Base-by-base conservation (phyloP, 2,329 filamentous ascomycete species). In the Cucurbitaria berberidis region DNA sequence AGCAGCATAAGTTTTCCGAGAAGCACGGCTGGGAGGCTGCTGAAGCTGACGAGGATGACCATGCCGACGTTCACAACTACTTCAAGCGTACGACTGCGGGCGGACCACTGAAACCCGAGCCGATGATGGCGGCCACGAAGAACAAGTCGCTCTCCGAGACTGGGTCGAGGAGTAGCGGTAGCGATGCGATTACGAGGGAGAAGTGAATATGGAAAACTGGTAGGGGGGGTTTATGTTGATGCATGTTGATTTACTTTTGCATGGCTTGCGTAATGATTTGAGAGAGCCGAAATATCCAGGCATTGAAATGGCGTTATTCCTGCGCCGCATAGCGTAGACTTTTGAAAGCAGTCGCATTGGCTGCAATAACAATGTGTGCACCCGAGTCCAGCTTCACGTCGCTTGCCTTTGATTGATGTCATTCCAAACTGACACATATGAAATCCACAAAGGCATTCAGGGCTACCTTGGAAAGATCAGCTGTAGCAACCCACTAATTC, bases 1-100 rank as follows among this genome's bases (percentile, higher is more conserved):
- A 86, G 77, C 76, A 79, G 21, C 74, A 77, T 53, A 82, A 81
- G 64, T 69, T 76, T 45, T 68, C 63, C 0, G 65, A 68, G 55
- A 68, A 68, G 57, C 59, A 64, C 34, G 65, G 65, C 36, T 66
- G 63, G 63, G 65, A 68, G 24, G 53, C 52, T 24, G 57, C 43
- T 22, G 66, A 70, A 18, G 60, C 63, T n/a, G 67, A 72, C n/a
- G 70, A 73, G 24, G 62, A 70, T 39, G 67, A 65, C 13, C 48
- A 57, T 18, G 47, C 62, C n/a, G 68, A 72, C 42, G 62, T 75
- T 21, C 68, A 73, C 55, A 69, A 67, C 29, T 74, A 72, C 60
- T 74, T 74, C 45, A 66, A 63, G 63, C 62, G 63, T 19, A 68
- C 65, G 6, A 67, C 63, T 5, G 47, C 55, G 22, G 58, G 60